These are phyloP conservation scores for Aspergillus panamensis DNA, from an alignment of 495 filamentous ascomycete genomes.

Conservation along the genomic window DNA sequence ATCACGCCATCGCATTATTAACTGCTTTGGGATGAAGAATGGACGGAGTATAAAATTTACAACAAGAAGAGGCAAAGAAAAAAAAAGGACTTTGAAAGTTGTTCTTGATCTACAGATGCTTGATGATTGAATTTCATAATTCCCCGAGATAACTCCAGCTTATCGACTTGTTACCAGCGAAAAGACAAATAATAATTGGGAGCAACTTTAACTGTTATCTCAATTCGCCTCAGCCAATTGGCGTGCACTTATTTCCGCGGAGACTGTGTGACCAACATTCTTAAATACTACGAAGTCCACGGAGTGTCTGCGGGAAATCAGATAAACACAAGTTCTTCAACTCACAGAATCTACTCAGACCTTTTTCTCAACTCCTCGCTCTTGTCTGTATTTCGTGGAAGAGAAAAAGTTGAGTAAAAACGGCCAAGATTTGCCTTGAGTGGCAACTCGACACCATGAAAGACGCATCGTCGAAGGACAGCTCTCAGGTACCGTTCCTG, in stretches of 20 bases:
- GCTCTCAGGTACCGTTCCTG: conserved; percentile 53
- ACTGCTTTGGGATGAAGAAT: conserved; percentile 23
- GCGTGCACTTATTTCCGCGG: conserved; percentile 21
- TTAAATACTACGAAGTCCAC: background rate
- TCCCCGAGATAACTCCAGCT: conserved; percentile 14
- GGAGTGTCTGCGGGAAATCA: background rate
- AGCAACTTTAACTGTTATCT: conserved; percentile 21
- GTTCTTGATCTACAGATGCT: background rate
- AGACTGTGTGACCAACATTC: background rate
- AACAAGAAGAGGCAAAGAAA: conserved; percentile 13
- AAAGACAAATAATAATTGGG: conserved; percentile 5
- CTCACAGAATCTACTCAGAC: background rate
- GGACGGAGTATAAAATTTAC: conserved; percentile 17
- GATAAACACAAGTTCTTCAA: background rate
- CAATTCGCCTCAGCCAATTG: conserved; percentile 18
- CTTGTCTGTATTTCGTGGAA: background rate
- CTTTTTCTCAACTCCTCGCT: background rate
- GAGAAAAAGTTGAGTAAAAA: background rate
- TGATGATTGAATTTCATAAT: conserved; percentile 9
- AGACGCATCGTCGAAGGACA: conserved; percentile 28
- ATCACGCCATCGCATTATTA: conserved; percentile 29
- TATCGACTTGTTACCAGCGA: conserved; percentile 15
- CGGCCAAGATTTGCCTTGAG: background rate
- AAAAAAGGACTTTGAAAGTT: background rate
- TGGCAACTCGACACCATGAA: conserved; percentile 33